Evolutionary conservation across 2,329 filamentous ascomycete genomes (phyloP), one percentile per base, ranked within the genome.

Genomic region (Trichoderma koningii): DNA sequence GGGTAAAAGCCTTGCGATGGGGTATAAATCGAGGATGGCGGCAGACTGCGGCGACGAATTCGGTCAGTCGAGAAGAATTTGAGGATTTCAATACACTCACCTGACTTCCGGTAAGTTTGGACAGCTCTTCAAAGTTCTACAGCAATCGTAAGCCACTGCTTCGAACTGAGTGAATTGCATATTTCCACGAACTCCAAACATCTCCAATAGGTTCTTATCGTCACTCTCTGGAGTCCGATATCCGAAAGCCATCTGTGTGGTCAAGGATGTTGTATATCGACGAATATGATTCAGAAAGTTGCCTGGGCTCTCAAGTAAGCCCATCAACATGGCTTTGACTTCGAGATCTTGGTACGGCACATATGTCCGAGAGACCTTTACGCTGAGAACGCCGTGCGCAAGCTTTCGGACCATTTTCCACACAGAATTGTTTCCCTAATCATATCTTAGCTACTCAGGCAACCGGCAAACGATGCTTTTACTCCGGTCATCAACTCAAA

Each of bases 271-370:
- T 15, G 59, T 62, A 53, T 62, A 62, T 6, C 59, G 48, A 14
- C 59, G 59, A 12, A 62, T 45, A 21, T 62, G 59, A 6, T 62
- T 62, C 12, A 62, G 7, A 1, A 53, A 62, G 5, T 45, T 26
- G 7, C 21, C 7, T 30, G 59, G 59, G 3, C 10, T 62, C 4
- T 62, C 48, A 21, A 62, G 50, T 3, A 62, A 10, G 5, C 59
- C 59, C 48, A 62, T 53, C 28, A 62, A 34, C 59, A 62, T 62
- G 12, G 48, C 59, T n/a, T 26, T 62, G n/a, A 53, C 48, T 26
- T 62, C 59, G 23, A 62, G 59, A 2, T 62, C 59, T 3, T 62
- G 59, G 7, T 62, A 62, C n/a, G 59, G 59, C n/a, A 62, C 59
- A 53, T 62, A 62, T 3, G 48, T 45, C 23, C 59, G 59, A 52